Base-by-base conservation (phyloP, 2,329 filamentous ascomycete genomes). In the Ophiocordyceps camponoti-saundersi region DNA sequence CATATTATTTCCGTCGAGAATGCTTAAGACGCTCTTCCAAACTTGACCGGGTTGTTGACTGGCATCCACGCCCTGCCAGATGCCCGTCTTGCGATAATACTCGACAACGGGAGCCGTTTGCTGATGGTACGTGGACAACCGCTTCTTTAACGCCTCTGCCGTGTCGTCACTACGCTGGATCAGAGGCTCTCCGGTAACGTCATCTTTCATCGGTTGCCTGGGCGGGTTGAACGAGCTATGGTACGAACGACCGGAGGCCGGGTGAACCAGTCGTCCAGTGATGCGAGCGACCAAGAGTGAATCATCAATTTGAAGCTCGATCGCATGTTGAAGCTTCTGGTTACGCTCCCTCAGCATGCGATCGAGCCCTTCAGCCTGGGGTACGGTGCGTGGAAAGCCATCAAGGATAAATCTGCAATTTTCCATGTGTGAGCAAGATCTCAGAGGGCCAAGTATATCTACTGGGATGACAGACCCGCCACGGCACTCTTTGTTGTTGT, bases 201-300 rank as follows among this genome's bases (percentile, higher is more conserved):
- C 92, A 67, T 98, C 92, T 64, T 80, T 94, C 92, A 96, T 96
- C 54, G 77, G 60, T 58, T 79, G 70, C 79, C 95, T 95, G 59
- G 92, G 92, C 46, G 92, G 92, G 79, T 95, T 96, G 81, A 98
- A 98, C 66, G 92, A 84, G 69, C 83, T 92, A 80, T 98, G 92
- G 74, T 98, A 98, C 56, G 85, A 88, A 61, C 92, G 88, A 55
- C 92, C 92, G 48, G 89, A 95, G 46, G 90, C 90, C 49, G 90
- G 90, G 75, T 98, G 92, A 57, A 98, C 75, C 51, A 98, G 75
- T 60, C 92, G 90, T 59, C 92, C 92, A 51, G 92, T 98, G 67
- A 98, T 96, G 61, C 92, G 86, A 55, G 89, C 82, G 51, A 98
- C 90, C 50, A 98, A 80, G 49, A 98, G 82, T 41, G 77, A 77